phyloP scores from a whole-genome alignment of 371 early-diverging fungal genomes.

The Capillidium heterosporum region DNA sequence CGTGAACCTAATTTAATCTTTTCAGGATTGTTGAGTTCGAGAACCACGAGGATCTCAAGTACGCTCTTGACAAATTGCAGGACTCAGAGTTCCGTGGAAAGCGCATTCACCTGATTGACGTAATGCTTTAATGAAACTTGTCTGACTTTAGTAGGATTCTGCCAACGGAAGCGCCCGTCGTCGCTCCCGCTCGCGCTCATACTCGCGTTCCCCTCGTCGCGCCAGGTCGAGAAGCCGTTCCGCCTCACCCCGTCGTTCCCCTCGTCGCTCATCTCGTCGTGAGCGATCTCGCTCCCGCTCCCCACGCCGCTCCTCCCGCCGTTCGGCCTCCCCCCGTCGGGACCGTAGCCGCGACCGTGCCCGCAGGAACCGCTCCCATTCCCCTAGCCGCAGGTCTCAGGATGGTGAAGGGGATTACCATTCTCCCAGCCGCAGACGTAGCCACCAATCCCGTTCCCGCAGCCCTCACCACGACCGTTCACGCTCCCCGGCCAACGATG shows the following conservation, averaged over 20 bases:
- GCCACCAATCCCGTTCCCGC: no score
- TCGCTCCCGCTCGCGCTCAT: neutral
- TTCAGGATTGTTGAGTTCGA: conserved; percentile 76
- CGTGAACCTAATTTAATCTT: conserved; percentile 1
- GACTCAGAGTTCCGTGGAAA: conserved; percentile 72
- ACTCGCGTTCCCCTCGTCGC: neutral
- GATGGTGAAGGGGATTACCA: no score
- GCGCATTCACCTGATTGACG: conserved; percentile 56
- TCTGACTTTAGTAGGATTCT: neutral
- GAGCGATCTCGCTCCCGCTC: neutral
- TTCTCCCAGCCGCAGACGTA: no score
- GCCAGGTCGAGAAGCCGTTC: neutral
- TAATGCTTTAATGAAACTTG: conserved; percentile 12
- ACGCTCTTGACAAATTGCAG: conserved; percentile 69
- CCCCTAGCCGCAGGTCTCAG: no score
- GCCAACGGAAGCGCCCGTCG: neutral
- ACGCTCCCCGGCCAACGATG: no score
- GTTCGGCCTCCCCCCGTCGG: neutral
- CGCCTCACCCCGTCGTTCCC: neutral
- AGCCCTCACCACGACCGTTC: no score
- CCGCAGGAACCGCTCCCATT: no score
- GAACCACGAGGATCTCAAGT: conserved; percentile 57
- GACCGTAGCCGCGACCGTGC: no score
- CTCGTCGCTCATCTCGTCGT: neutral
- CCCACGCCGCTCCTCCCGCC: conserved; percentile 1